Evolutionary conservation across 768 basidiomycete species (phyloP), one percentile per base, ranked within the genome.

Genomic region (Mycena venus): DNA sequence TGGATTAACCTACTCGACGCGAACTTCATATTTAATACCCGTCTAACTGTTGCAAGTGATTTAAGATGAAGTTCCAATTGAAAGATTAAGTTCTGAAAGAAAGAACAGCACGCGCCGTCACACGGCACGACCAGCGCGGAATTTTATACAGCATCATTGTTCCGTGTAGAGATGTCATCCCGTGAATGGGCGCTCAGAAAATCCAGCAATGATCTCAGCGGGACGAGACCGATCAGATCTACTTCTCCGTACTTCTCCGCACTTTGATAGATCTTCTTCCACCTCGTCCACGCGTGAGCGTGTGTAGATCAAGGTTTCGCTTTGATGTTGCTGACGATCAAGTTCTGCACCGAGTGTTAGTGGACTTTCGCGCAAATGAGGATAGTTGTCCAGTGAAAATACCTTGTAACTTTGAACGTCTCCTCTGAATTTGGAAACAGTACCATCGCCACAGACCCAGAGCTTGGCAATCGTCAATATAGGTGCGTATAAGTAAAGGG

Each of bases 341-440:
- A 56, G 55, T 72, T 80, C 79, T 80, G 61, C 42, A 68, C n/a
- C 44, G 36, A 55, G 31, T 19, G 70, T 73, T 6, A 68, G 19
- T 21, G 32, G 42, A 51, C 47, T 62, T 23, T 38, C 34, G n/a
- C 44, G 55, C 19, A 34, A 49, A 44, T 40, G 11, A 27, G 51
- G 6, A n/a, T 59, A 1, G 31, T 32, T 56, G 4, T 21, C 15
- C 6, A 27, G 27, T 7, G 42, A 23, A 42, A 11, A 15, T 63
- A 92, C 95, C 93, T 98, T 98, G 88, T 98, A 98, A 14, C 90
- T 91, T 79, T 95, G 91, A 0, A 98, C 97, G 79, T 98, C 97
- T 44, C 96, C 96, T 82, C 85, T 91, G 87, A 96, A 98, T 82
- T 96, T 95, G 70, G 84, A 85, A 36, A 96, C 94, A 0, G 92